Percentiles rank a stretch among this genome's conserved stretches.
These are phyloP conservation scores for Pythium scleroteichum DNA, from an alignment of 352 stramenopile genomes.

Conservation along the genomic window DNA sequence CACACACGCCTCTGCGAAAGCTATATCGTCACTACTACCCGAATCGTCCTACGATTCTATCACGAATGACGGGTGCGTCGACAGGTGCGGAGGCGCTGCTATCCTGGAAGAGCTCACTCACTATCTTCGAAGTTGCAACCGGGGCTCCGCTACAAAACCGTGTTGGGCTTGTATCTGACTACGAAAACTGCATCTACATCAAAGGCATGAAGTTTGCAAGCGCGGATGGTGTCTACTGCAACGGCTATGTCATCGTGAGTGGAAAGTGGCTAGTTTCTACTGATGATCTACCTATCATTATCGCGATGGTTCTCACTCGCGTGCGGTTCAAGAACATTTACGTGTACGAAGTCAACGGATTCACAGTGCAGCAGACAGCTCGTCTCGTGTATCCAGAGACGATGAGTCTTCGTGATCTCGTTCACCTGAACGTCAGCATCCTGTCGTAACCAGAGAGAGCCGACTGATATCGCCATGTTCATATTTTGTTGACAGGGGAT, in stretches of 20 bases:
- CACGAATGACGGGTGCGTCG: constrained; percentile 5
- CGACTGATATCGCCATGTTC: too few species aligned
- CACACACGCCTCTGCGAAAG: constrained; percentile 5
- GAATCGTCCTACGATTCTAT: not conserved
- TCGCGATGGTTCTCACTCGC: constrained; percentile 21
- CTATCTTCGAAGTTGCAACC: constrained; percentile 24
- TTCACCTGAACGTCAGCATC: constrained; percentile 27
- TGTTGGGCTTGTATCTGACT: constrained; percentile 35
- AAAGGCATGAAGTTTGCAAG: constrained; percentile 40
- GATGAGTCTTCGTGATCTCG: constrained; percentile 38
- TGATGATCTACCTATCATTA: not conserved
- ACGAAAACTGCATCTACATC: constrained; percentile 51
- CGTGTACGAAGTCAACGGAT: constrained; percentile 34
- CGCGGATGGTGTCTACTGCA: constrained; percentile 60
- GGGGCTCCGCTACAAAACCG: constrained; percentile 23
- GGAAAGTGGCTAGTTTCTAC: constrained; percentile 9
- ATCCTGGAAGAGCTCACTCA: constrained; percentile 14
- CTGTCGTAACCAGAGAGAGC: not conserved
- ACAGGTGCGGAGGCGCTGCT: constrained; percentile 1
- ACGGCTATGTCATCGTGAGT: constrained; percentile 57
- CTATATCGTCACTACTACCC: constrained; percentile 10
- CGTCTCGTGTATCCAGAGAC: constrained; percentile 48
- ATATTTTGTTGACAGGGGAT: too few species aligned
- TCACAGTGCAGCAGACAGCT: constrained; percentile 38
- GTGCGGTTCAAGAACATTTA: constrained; percentile 34